Evolutionary conservation across 1,284 basidiomycete species (phyloP).

Genomic region (Cutaneotrichosporon mucoides): DNA sequence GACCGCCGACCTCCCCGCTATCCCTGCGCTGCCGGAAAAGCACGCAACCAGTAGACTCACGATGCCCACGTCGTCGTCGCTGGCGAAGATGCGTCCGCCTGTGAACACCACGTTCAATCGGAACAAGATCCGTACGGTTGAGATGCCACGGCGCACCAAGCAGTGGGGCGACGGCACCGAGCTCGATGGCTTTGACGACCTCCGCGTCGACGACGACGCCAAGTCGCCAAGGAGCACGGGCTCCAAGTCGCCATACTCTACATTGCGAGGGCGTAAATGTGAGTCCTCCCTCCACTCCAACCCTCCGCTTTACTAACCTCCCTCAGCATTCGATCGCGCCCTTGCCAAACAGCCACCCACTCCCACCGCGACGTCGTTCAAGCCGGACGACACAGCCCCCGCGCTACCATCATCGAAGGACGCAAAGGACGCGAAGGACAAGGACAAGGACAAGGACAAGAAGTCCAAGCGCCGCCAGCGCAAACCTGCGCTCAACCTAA

Average conservation of each 20-base stretch:
- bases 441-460: constrained; percentile 42
- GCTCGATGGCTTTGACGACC: constrained; percentile 83
- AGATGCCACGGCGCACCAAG: constrained; percentile 64
- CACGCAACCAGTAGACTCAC: constrained; percentile 57
- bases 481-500: constrained; percentile 58
- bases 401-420: too few species aligned
- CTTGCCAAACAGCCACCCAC: constrained; percentile 1
- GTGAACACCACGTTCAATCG: constrained; percentile 47
- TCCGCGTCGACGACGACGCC: constrained; percentile 62
- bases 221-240: constrained; percentile 5
- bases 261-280: constrained; percentile 36
- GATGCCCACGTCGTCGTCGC: constrained; percentile 70
- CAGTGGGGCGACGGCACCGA: constrained; percentile 88
- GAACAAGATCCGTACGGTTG: constrained; percentile 46
- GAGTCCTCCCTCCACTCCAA: background rate
- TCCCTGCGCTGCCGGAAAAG: background rate
- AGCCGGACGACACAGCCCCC: constrained; percentile 25
- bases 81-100: constrained; percentile 65
- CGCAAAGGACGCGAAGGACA: too few species aligned
- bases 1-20: constrained; percentile 8
- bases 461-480: constrained; percentile 57
- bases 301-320: too few species aligned
- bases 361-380: constrained; percentile 1
- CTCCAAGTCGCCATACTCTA: background rate
- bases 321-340: background rate